phyloP scores from a whole-genome alignment of 2,329 filamentous ascomycete species.

The Aspergillus pseudotamarii region DNA sequence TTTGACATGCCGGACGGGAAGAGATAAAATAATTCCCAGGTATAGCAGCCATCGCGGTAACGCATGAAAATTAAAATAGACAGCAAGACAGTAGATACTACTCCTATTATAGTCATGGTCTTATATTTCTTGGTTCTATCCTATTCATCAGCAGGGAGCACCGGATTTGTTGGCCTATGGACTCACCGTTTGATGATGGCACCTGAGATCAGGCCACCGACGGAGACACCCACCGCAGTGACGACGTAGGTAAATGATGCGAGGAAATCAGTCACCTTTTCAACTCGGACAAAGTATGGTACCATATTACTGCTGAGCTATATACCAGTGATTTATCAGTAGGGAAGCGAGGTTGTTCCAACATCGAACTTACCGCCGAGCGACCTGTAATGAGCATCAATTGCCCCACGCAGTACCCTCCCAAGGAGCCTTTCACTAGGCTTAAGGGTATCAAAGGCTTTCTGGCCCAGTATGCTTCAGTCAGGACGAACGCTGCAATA shows the following conservation, averaged over 20 bases:
- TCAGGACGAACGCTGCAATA: not conserved
- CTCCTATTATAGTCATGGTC: not conserved
- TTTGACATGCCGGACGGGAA: constrained; percentile 14
- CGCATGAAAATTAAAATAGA: constrained; percentile 16
- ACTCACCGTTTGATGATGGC: constrained; percentile 14
- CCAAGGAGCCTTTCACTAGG: not conserved
- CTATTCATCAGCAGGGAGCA: not conserved
- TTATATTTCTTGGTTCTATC: constrained; percentile 10
- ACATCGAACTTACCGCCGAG: not conserved
- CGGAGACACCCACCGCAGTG: constrained; percentile 11
- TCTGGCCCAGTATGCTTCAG: constrained; percentile 6
- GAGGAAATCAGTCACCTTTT: constrained; percentile 10
- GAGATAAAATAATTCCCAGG: constrained; percentile 17
- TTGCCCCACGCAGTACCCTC: constrained; percentile 1
- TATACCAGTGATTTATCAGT: not conserved
- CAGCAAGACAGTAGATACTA: not conserved
- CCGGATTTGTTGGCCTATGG: not conserved
- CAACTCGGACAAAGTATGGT: constrained; percentile 19
- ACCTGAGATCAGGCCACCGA: constrained; percentile 13
- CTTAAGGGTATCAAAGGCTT: constrained; percentile 1
- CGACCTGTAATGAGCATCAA: constrained; percentile 1
- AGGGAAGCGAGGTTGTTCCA: not conserved
- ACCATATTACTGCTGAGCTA: constrained; percentile 12
- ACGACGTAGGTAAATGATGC: constrained; percentile 14
- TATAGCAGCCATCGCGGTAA: constrained; percentile 15